These are phyloP conservation scores for Nicotiana knightiana DNA, from an alignment of 257 asterid genomes.

Conservation along the genomic window DNA sequence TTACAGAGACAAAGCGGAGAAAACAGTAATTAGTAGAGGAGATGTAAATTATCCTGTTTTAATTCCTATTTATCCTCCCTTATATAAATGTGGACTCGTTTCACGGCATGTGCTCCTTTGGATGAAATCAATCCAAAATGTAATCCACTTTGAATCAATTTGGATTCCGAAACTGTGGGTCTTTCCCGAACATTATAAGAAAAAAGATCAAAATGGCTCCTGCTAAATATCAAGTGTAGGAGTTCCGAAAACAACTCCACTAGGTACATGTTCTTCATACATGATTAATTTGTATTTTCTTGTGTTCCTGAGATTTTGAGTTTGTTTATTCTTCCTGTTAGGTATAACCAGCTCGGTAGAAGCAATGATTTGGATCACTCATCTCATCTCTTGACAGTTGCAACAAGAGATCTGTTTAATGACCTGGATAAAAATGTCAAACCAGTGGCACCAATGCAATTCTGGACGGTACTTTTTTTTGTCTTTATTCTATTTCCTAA, in stretches of 20 bases:
- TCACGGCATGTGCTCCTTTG: neutral
- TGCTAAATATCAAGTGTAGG: neutral
- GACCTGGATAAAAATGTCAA: constrained; percentile 87
- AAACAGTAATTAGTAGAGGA: neutral
- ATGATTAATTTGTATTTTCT: neutral
- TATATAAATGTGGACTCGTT: neutral
- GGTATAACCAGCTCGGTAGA: constrained; percentile 68
- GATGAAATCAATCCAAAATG: neutral
- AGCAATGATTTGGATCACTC: constrained; percentile 67
- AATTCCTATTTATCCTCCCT: neutral
- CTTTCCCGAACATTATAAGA: neutral
- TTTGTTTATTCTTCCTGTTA: constrained; percentile 27
- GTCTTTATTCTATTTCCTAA: neutral
- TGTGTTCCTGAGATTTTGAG: constrained; percentile 9
- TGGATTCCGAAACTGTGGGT: neutral
- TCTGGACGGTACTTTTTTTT: constrained; percentile 60
- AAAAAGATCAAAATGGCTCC: neutral
- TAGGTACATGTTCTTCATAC: neutral
- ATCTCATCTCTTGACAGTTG: constrained; percentile 79
- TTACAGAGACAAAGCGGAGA: neutral
- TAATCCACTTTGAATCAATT: neutral
- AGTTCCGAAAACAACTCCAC: neutral
- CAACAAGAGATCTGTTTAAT: constrained; percentile 78
- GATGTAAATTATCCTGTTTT: too few species aligned
- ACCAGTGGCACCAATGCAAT: constrained; percentile 93